A percentile compares a stretch with the other conserved stretches of the same genome.
These are phyloP conservation scores for Peziza echinospora DNA, from an alignment of 495 filamentous ascomycete species.

Conservation along the genomic window DNA sequence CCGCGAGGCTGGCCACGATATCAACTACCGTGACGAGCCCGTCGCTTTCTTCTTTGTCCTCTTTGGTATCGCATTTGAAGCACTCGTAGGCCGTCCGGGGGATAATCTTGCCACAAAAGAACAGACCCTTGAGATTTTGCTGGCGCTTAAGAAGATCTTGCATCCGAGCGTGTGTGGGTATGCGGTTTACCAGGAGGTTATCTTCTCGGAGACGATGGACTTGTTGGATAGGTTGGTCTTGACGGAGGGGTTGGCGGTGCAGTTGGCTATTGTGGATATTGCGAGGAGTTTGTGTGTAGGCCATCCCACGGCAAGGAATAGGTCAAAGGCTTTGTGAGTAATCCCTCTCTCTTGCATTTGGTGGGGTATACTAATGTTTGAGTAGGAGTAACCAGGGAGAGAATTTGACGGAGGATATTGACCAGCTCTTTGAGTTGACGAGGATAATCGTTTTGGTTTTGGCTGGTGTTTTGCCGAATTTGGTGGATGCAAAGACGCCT, in stretches of 20 bases:
- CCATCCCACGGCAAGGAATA: slow-evolving; percentile 66
- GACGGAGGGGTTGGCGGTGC: slow-evolving; percentile 75
- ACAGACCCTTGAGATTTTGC: slow-evolving; percentile 73
- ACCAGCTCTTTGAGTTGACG: slow-evolving; percentile 92
- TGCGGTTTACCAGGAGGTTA: slow-evolving; percentile 83
- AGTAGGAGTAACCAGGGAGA: slow-evolving; percentile 39
- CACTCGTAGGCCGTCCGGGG: slow-evolving; percentile 56
- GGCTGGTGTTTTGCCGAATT: slow-evolving; percentile 63
- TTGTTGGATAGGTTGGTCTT: slow-evolving; percentile 78
- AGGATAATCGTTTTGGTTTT: slow-evolving; percentile 87
- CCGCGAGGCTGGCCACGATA: slow-evolving; percentile 40
- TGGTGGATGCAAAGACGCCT: slow-evolving; percentile 44
- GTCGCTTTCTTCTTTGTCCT: slow-evolving; percentile 98
- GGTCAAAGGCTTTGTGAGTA: slow-evolving; percentile 7
- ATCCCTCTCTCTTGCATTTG: neutral
- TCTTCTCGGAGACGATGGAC: slow-evolving; percentile 96
- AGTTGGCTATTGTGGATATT: slow-evolving; percentile 79
- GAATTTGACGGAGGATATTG: slow-evolving; percentile 83
- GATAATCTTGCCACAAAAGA: slow-evolving; percentile 50
- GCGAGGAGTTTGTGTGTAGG: slow-evolving; percentile 69
- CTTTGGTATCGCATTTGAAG: slow-evolving; percentile 90
- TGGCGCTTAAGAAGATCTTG: slow-evolving; percentile 83
- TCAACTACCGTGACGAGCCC: slow-evolving; percentile 94
- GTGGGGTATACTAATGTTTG: neutral
- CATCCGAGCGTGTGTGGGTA: slow-evolving; percentile 87